A percentile compares a stretch with the other conserved stretches of the same genome.
These are phyloP conservation scores for Backusella tarrabulga DNA, from an alignment of 192 early-diverging fungal genomes.

Conservation along the genomic window DNA sequence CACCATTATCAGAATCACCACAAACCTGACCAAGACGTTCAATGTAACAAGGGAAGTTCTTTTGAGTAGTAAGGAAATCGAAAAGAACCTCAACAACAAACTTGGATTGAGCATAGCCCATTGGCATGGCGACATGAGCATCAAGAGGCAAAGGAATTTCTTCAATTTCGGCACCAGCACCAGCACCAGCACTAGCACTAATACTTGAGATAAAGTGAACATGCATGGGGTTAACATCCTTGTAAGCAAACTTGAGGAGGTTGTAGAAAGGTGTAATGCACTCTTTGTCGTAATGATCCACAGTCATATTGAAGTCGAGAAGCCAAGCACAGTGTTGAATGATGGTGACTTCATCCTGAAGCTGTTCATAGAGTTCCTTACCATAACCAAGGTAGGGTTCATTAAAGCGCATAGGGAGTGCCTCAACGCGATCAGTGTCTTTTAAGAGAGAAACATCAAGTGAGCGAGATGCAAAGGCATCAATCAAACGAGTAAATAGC, in stretches of 20 bases:
- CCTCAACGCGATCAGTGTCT: neutral
- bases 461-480: slow-evolving; percentile 20
- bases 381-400: slow-evolving; percentile 27
- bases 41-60: slow-evolving; percentile 24
- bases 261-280: slow-evolving; percentile 26
- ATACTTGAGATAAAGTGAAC: slow-evolving; percentile 34
- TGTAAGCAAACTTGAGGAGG: slow-evolving; percentile 28
- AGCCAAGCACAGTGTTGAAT: slow-evolving; percentile 39
- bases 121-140: slow-evolving; percentile 20
- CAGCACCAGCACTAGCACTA: slow-evolving; percentile 18
- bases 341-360: slow-evolving; percentile 30
- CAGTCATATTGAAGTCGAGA: slow-evolving; percentile 35
- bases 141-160: slow-evolving; percentile 29
- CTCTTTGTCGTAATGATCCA: slow-evolving; percentile 31
- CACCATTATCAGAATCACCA: slow-evolving; percentile 29
- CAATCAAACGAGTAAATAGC: slow-evolving; percentile 3
- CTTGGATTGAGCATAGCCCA: slow-evolving; percentile 37
- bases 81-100: slow-evolving; percentile 32
- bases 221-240: slow-evolving; percentile 17
- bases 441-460: slow-evolving; percentile 24
- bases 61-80: slow-evolving; percentile 14
- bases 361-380: slow-evolving; percentile 14
- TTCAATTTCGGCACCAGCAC: neutral
- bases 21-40: slow-evolving; percentile 35
- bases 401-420: slow-evolving; percentile 18